Percentiles rank a stretch among this genome's conserved stretches.
Evolutionary conservation across 2,329 filamentous ascomycete species (phyloP).

Genomic region (Alternaria rosae): DNA sequence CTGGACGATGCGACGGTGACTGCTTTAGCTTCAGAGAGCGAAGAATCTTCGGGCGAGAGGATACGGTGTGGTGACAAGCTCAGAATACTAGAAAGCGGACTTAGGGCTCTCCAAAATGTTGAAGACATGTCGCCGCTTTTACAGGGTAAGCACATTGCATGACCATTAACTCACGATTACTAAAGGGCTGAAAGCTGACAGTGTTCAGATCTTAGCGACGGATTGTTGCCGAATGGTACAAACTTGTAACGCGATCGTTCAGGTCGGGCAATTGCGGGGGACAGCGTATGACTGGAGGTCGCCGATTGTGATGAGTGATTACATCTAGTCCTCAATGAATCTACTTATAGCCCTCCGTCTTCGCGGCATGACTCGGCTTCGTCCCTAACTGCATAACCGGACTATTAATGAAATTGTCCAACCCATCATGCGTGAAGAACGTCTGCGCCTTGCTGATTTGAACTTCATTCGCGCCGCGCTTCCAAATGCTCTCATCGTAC

Average conservation of each 20-base stretch:
- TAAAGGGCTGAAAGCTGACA: no score
- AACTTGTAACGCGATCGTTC: no score
- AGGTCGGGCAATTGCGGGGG: no score
- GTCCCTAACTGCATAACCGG: conserved; percentile 43
- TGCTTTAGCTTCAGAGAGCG: conserved; percentile 23
- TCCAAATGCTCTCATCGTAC: conserved; percentile 40
- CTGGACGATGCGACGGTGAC: conserved; percentile 20
- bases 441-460: conserved; percentile 44
- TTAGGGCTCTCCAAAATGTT: conserved; percentile 13
- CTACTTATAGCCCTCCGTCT: conserved; percentile 37
- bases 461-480: conserved; percentile 40
- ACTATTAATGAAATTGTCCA: conserved; percentile 39
- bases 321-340: no score
- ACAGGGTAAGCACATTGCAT: no score
- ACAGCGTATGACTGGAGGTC: no score
- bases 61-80: conserved; percentile 22
- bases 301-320: no score
- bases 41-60: conserved; percentile 23
- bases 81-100: conserved; percentile 22
- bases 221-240: no score
- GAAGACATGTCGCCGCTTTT: not conserved
- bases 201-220: no score
- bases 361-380: conserved; percentile 38
- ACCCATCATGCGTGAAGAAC: conserved; percentile 43
- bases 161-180: no score